Base-by-base conservation (phyloP, 371 early-diverging fungal genomes). In the Parasitella parasitica region DNA sequence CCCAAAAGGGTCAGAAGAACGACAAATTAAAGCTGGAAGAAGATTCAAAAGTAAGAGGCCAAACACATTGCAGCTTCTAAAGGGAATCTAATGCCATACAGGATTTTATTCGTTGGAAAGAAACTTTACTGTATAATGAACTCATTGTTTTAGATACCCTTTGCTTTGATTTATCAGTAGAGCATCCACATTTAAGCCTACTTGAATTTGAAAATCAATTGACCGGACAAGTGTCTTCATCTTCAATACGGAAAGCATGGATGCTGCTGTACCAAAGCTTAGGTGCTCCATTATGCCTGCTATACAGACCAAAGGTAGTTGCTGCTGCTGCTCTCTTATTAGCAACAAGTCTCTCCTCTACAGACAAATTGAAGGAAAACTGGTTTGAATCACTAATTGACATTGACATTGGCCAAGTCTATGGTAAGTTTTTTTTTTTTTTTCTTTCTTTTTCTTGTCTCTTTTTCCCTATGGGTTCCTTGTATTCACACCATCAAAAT, bases 151-250 rank as follows among this genome's bases (percentile, higher is more conserved):
- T 93, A 53, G 88, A 91, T 48, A 77, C 87, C 35, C 67, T 88
- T 35, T 93, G 93, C 70, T 94, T 92, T 75, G 93, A 94, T 59
- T 67, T 94, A 57, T 76, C 82, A 2, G 78, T 93, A 11, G 77
- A 86, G 26, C 90, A 90, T 59, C 92, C 94, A 22, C 91, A 93
- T 64, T 46, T 66, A 26, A 73, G 57, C 36, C 67, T 93, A 41
- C 67, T 87, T 15, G 63, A 67, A n/a, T 56, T 86, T 24, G 69
- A 77, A 43, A 62, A 70, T 28, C 64, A 76, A 64, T 49, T 71
- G 18, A 52, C 61, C 66, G 68, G 81, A 71, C 72, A 66, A 84
- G 87, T 77, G 28, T 69, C 77, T 7, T 58, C 67, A 28, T 72
- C 78, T 57, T 61, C 82, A 54, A 72, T 76, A 39, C 79, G 82